phyloP scores from a whole-genome alignment of 176 grass and related monocot species.

The Rhynchospora pubera region DNA sequence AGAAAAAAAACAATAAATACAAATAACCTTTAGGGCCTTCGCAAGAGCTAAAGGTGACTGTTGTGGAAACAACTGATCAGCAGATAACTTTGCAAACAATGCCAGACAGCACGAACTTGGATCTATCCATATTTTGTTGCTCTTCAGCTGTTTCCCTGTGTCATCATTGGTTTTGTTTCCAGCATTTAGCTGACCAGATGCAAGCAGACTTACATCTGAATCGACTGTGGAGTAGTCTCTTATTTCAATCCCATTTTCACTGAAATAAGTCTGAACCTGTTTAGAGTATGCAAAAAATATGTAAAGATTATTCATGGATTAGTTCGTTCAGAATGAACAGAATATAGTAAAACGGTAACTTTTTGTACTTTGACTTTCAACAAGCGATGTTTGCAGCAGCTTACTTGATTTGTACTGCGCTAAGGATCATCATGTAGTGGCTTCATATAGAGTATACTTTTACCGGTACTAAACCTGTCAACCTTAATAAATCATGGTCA shows the following conservation, averaged over 20 bases:
- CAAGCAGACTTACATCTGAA: slow-evolving; percentile 65
- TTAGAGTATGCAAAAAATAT: not conserved
- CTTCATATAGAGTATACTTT: not conserved
- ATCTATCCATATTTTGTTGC: slow-evolving; percentile 75
- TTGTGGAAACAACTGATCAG: slow-evolving; percentile 49
- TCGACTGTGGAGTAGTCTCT: slow-evolving; percentile 61
- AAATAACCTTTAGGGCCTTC: slow-evolving; percentile 83
- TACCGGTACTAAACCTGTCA: not conserved
- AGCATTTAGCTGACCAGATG: slow-evolving; percentile 52
- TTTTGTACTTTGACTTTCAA: not conserved
- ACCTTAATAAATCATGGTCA: not conserved
- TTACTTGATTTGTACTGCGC: not conserved
- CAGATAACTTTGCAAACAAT: slow-evolving; percentile 53
- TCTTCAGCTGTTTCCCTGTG: slow-evolving; percentile 23
- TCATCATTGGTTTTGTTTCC: slow-evolving; percentile 11
- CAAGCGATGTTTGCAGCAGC: not conserved
- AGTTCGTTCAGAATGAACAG: not conserved
- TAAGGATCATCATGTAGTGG: not conserved
- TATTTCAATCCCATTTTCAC: slow-evolving; percentile 72
- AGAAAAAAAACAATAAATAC: slow-evolving; percentile 13
- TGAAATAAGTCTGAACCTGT: slow-evolving; percentile 57
- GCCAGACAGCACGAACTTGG: slow-evolving; percentile 77
- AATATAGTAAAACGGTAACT: not conserved
- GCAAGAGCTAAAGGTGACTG: slow-evolving; percentile 93
- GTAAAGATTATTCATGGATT: slow-evolving; percentile 1